Evolutionary conservation across 1,284 basidiomycete genomes (phyloP).

Genomic region (Porodaedalea pini): DNA sequence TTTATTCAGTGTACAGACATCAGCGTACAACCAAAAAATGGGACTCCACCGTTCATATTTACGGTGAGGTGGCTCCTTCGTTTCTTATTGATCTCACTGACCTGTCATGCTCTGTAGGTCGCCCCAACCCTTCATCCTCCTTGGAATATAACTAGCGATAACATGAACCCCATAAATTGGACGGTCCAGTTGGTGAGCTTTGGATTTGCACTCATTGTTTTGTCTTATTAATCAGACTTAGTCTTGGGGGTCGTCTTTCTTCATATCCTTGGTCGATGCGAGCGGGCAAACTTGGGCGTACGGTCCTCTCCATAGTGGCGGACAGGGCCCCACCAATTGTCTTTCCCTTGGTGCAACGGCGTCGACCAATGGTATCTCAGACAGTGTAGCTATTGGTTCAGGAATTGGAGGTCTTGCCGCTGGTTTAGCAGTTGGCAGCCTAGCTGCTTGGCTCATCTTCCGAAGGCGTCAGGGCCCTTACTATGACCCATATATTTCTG

Average conservation of each 20-base stretch:
- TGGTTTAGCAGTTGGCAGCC: slow-evolving; percentile 39
- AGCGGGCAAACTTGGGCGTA: slow-evolving; percentile 49
- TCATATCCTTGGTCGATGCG: slow-evolving; percentile 51
- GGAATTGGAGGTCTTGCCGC: slow-evolving; percentile 42
- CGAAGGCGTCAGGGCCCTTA: slow-evolving; percentile 6
- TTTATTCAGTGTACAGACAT: slow-evolving; percentile 51
- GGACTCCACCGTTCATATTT: slow-evolving; percentile 55
- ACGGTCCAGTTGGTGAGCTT: slow-evolving; percentile 44
- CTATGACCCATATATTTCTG: slow-evolving; percentile 10
- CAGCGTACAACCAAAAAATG: slow-evolving; percentile 48
- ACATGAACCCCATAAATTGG: slow-evolving; percentile 47
- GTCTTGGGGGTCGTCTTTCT: slow-evolving; percentile 54
- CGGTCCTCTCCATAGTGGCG: slow-evolving; percentile 51
- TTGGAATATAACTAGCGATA: slow-evolving; percentile 47
- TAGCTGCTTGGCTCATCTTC: slow-evolving; percentile 22
- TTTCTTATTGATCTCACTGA: not conserved
- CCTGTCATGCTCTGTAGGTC: slow-evolving; percentile 35
- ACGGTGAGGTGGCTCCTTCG: slow-evolving; percentile 37
- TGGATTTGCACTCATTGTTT: not conserved
- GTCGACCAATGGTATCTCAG: slow-evolving; percentile 20
- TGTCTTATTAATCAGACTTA: slow-evolving; percentile 20
- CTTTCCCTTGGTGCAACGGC: slow-evolving; percentile 30
- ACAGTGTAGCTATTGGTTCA: slow-evolving; percentile 36
- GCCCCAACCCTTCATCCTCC: slow-evolving; percentile 60
- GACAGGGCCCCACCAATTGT: slow-evolving; percentile 37